These are phyloP conservation scores for Calonectria crousiana DNA, from an alignment of 2,329 filamentous ascomycete species.

Conservation along the genomic window DNA sequence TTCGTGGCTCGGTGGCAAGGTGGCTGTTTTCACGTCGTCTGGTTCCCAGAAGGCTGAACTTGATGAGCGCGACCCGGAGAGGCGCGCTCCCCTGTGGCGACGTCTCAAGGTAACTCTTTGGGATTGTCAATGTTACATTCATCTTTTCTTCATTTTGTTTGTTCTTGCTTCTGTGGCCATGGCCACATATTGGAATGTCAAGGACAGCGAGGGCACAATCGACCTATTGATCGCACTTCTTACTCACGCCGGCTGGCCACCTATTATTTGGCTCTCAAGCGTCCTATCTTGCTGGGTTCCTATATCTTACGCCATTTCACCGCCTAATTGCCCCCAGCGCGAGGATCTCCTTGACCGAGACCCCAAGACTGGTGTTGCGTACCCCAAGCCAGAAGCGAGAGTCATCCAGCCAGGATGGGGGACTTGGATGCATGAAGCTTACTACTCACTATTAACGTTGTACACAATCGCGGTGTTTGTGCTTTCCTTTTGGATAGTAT, in stretches of 20 bases:
- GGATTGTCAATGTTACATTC: constrained; percentile 7
- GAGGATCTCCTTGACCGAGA: constrained; percentile 63
- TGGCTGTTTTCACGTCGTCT: constrained; percentile 43
- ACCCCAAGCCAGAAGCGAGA: constrained; percentile 57
- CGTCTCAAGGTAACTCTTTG: constrained; percentile 56
- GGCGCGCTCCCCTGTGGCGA: constrained; percentile 57
- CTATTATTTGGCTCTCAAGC: constrained; percentile 1
- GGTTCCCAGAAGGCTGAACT: constrained; percentile 62
- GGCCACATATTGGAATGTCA: background rate
- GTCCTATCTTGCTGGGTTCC: background rate
- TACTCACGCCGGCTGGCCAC: background rate
- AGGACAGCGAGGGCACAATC: background rate
- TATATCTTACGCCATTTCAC: constrained; percentile 57
- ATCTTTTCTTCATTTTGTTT: background rate
- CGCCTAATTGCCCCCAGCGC: constrained; percentile 62
- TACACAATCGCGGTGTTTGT: background rate
- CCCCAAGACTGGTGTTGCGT: constrained; percentile 56
- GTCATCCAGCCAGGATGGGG: constrained; percentile 44
- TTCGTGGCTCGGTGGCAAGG: background rate
- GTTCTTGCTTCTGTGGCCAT: background rate
- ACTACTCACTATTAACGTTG: background rate
- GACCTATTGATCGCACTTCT: background rate
- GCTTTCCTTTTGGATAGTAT: background rate
- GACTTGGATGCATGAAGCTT: background rate
- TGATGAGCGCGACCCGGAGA: constrained; percentile 62